Percentiles rank a stretch among this genome's conserved stretches.
Evolutionary conservation across 2,329 filamentous ascomycete genomes (phyloP).

Genomic region (Apiospora koreana): DNA sequence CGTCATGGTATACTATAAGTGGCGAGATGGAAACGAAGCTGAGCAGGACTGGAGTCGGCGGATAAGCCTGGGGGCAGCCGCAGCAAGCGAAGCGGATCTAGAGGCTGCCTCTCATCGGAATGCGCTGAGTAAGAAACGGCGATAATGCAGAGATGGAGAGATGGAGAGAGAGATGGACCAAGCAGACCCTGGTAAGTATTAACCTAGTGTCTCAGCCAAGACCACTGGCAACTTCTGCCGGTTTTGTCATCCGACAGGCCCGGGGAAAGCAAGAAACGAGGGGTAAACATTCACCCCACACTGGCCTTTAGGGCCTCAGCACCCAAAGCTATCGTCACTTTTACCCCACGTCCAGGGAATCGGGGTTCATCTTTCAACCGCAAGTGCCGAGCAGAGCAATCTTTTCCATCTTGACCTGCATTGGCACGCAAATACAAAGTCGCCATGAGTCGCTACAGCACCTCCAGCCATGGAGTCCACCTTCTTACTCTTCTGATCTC

Average conservation of each 20-base stretch:
- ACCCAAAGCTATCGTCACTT: not conserved
- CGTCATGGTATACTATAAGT: conserved; percentile 17
- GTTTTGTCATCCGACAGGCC: not conserved
- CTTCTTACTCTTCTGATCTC: not conserved
- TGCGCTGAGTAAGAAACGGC: not conserved
- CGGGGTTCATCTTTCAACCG: conserved; percentile 1
- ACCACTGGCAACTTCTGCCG: not conserved
- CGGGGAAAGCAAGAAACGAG: not conserved
- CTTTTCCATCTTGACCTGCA: not conserved
- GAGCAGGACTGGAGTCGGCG: conserved; percentile 13
- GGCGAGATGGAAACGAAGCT: conserved; percentile 7
- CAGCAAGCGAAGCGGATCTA: not conserved
- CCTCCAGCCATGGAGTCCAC: not conserved
- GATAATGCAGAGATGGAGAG: not conserved
- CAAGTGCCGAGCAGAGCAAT: not conserved
- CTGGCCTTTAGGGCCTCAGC: not conserved
- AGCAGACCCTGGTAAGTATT: no score
- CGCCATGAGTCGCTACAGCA: not conserved
- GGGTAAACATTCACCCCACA: conserved; percentile 12
- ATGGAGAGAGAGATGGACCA: no score
- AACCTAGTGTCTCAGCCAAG: not conserved
- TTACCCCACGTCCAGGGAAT: not conserved
- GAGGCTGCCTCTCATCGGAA: not conserved
- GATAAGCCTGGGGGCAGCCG: not conserved
- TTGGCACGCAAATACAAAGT: not conserved